Evolutionary conservation across 305 asterid species (phyloP).

Genomic region (Rubia occidens): DNA sequence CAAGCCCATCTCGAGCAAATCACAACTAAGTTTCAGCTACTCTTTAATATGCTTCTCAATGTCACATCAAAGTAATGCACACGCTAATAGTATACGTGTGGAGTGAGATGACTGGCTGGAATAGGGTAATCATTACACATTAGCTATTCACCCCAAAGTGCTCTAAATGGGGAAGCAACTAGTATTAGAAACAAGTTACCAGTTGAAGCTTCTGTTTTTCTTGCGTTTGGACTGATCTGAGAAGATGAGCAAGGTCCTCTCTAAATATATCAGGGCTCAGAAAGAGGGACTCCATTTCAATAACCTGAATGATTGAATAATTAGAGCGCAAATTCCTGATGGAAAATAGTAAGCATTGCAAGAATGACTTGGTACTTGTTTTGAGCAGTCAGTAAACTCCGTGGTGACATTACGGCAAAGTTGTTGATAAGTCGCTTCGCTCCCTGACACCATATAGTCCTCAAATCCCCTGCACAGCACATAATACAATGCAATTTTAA

Average conservation of each 20-base stretch:
- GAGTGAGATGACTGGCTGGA: neutral
- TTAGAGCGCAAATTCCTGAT: no score
- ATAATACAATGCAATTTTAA: constrained; percentile 12
- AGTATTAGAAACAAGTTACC: constrained; percentile 30
- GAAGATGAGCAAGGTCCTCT: constrained; percentile 66
- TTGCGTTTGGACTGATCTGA: constrained; percentile 69
- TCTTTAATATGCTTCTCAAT: neutral
- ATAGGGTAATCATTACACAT: neutral
- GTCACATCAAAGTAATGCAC: neutral
- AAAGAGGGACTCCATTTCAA: neutral
- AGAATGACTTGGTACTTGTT: constrained; percentile 43
- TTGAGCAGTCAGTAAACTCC: constrained; percentile 85
- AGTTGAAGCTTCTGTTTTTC: constrained; percentile 85
- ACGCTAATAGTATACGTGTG: neutral
- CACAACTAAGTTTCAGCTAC: neutral
- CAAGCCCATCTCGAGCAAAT: neutral
- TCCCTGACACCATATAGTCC: constrained; percentile 65
- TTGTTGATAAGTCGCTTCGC: constrained; percentile 71
- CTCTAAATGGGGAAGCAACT: neutral
- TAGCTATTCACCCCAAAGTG: neutral
- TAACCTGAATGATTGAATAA: no score
- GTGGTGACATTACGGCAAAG: constrained; percentile 76
- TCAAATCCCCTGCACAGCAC: constrained; percentile 65
- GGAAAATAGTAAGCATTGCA: constrained; percentile 15
- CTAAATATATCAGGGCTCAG: constrained; percentile 58